phyloP scores from a whole-genome alignment of 768 basidiomycete species.

The Boletellus sp. region DNA sequence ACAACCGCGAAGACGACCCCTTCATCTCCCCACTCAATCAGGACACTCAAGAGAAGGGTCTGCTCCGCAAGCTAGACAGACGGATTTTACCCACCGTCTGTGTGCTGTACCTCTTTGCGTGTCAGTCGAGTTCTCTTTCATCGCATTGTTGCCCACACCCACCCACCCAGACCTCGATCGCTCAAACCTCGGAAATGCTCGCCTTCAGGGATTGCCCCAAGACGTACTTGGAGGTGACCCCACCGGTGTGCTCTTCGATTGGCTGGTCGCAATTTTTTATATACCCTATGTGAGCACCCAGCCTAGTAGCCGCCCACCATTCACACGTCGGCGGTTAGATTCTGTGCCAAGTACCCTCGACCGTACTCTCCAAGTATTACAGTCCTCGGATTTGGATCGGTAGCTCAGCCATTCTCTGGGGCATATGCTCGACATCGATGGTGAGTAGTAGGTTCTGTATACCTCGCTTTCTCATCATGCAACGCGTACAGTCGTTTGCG shows the following conservation, averaged over 20 bases:
- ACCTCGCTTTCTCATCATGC: neutral
- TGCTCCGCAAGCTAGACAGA: conserved; percentile 62
- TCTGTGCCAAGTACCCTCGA: conserved; percentile 65
- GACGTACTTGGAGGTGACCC: conserved; percentile 67
- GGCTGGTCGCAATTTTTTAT: conserved; percentile 75
- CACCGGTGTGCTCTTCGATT: conserved; percentile 68
- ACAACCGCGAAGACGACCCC: conserved; percentile 14
- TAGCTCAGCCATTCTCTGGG: conserved; percentile 69
- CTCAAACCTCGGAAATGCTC: conserved; percentile 76
- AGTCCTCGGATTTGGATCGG: conserved; percentile 70
- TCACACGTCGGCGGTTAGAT: conserved; percentile 42
- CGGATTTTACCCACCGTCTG: conserved; percentile 71
- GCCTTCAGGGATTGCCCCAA: conserved; percentile 64
- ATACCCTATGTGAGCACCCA: conserved; percentile 61
- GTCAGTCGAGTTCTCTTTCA: conserved; percentile 38
- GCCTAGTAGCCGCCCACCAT: neutral
- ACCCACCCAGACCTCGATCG: conserved; percentile 54
- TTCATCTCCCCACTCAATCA: conserved; percentile 15
- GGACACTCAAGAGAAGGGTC: conserved; percentile 41
- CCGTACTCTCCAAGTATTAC: conserved; percentile 61
- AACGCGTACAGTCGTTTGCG: conserved; percentile 20
- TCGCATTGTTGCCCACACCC: neutral
- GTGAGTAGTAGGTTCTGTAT: conserved; percentile 29
- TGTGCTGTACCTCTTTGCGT: conserved; percentile 73
- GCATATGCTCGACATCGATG: conserved; percentile 68